Evolutionary conservation across 768 basidiomycete species (phyloP), one percentile per base, ranked within the genome.

Genomic region (Hygrophorus russula): DNA sequence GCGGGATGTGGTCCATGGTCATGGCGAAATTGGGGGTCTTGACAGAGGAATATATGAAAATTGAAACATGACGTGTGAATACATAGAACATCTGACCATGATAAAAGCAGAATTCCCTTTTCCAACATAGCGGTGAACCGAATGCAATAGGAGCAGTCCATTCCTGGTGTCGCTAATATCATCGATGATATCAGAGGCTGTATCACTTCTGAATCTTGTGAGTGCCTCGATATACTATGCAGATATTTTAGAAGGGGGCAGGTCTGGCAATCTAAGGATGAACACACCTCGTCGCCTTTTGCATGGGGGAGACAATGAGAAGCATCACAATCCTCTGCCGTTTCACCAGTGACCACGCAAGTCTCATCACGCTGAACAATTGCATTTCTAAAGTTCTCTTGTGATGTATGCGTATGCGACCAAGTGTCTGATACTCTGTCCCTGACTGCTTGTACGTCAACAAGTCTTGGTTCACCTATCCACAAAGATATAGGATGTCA

Each of bases 401-500:
- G 43, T 19, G 24, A 44, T 17, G 19, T n/a, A 11, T 5, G 4
- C 7, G 35, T 2, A 14, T 44, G 24, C n/a, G 43, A 2, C 20
- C 37, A 36, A 37, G 36, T 18, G 27, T 44, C 35, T 29, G 43
- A 37, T 13, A 5, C 4, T 37, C 35, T 18, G 28, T 44, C 43
- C 8, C 18, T 36, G 29, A 49, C 18, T 17, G 33, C 51, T 36
- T 46, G 39, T 29, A 45, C 35, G 34, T 46, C 51, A 10, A 44
- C 41, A 9, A 51, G 38, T 45, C 40, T 40, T 43, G 47, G 40
- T 28, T 29, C 20, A 28, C 40, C 50, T 51, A 43, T 31, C 30
- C 36, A 10, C 5, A 35, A 36, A 6, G 12, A 44, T 29, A 2
- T n/a, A 44, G 36, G 4, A 36, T 17, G 37, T 45, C 28, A 39